Evolutionary conservation across 495 filamentous ascomycete genomes (phyloP).

Genomic region (Tetracladium setigerum): DNA sequence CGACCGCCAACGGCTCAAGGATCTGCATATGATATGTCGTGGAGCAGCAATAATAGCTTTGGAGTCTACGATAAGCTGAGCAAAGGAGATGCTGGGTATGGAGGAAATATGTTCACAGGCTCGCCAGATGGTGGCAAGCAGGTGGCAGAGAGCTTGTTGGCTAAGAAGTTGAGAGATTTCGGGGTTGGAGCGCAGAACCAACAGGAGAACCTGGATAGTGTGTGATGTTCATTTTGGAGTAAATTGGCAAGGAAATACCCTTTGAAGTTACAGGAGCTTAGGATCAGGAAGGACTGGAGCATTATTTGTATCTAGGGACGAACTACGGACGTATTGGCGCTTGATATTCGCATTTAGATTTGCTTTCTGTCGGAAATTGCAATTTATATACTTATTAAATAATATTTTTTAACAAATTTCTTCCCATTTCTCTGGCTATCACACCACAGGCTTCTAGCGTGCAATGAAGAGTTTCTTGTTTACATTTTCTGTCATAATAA

Average conservation of each 20-base stretch:
- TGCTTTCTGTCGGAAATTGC: no score
- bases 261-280: slow-evolving; percentile 7
- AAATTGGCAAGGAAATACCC: slow-evolving; percentile 18
- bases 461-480: no score
- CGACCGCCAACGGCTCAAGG: slow-evolving; percentile 10
- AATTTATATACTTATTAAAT: no score
- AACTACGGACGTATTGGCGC: no score
- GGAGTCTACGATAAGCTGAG: slow-evolving; percentile 55
- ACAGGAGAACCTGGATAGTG: slow-evolving; percentile 11
- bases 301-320: no score
- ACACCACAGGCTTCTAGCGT: no score
- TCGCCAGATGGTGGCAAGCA: slow-evolving; percentile 29
- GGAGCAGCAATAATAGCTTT: slow-evolving; percentile 10
- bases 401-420: no score
- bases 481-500: no score
- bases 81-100: slow-evolving; percentile 61
- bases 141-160: slow-evolving; percentile 45
- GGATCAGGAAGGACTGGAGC: background rate
- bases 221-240: slow-evolving; percentile 16
- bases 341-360: no score
- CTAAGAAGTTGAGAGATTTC: slow-evolving; percentile 42
- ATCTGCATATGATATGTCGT: slow-evolving; percentile 9
- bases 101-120: slow-evolving; percentile 46
- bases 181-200: slow-evolving; percentile 23
- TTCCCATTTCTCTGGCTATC: no score